Base-by-base conservation (phyloP, 495 filamentous ascomycete genomes). In the Chlorociboria aeruginascens region DNA sequence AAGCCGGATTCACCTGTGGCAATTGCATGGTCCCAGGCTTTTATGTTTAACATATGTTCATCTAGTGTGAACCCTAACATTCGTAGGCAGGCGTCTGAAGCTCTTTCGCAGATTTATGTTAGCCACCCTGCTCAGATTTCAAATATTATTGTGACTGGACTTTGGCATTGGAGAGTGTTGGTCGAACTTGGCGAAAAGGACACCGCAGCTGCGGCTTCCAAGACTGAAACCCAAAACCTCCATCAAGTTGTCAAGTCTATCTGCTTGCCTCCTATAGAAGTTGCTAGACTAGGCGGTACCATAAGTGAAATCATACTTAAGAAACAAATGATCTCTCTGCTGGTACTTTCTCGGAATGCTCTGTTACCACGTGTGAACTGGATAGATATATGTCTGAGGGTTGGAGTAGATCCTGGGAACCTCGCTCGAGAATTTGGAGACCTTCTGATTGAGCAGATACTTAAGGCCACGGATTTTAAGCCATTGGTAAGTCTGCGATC, bases 381-480 rank as follows among this genome's bases (percentile, higher is more conserved):
- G 93, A 98, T 98, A 61, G 80, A 85, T 25, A 58, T 86, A 4
- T 95, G 88, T 58, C 67, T 96, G 34, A 76, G 74, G 49, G 77
- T 83, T 17, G 78, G 82, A 17, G 69, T 85, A 3, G 92, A 98
- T 62, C 92, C 92, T 2, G 89, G 89, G 13, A 66, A 72, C 9
- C 72, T 98, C 41, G 86, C 81, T 6, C 66, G 68, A 17, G 72
- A 70, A 30, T 66, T 70, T 46, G 68, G 70, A 35, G 60, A 69
- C 7, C 42, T 54, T 14, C 50, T 78, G 28, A 58, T 76, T 32
- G 54, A 70, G 17, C 66, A 77, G 43, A 66, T 81, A 30, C 59
- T 73, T 31, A 56, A 65, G 7, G 61, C 62, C 40, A 74, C 74
- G 3, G 62, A 54, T 13, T 70, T 68, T 17, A 60, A 65, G 3